These are phyloP conservation scores for Astragalus membranaceus DNA, from an alignment of 306 rosid genomes.

Conservation along the genomic window DNA sequence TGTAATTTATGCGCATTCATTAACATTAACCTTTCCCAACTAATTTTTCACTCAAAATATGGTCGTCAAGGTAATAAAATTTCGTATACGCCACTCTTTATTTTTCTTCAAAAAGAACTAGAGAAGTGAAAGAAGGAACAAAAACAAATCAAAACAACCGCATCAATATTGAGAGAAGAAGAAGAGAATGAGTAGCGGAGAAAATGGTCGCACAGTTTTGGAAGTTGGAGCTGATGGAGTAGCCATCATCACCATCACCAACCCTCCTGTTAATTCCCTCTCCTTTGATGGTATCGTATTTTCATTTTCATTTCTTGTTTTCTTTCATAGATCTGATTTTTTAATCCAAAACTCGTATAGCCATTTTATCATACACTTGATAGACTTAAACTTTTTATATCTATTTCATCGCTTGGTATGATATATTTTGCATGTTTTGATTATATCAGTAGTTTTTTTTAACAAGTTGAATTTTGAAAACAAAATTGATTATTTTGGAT, in stretches of 20 bases:
- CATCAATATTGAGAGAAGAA: background rate
- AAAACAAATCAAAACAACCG: background rate
- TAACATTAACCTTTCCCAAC: background rate
- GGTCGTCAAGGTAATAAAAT: background rate
- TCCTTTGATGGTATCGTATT: conserved; percentile 63
- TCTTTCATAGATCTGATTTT: background rate
- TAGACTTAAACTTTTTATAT: background rate
- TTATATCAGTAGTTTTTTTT: background rate
- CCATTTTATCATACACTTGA: background rate
- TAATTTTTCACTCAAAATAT: background rate
- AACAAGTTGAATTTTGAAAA: background rate
- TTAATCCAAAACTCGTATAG: background rate
- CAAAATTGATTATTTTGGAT: background rate
- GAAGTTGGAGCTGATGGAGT: conserved; percentile 90
- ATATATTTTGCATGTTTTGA: background rate
- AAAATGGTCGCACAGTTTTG: conserved; percentile 39
- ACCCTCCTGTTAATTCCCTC: conserved; percentile 97
- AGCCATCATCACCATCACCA: conserved; percentile 76
- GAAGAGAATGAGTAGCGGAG: background rate
- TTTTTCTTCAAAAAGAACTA: background rate
- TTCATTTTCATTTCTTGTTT: background rate
- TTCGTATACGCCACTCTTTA: conserved; percentile 8
- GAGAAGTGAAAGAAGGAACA: background rate
- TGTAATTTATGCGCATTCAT: background rate
- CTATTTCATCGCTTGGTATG: background rate